These are phyloP conservation scores for Diaporthe australafricana DNA, from an alignment of 2,329 filamentous ascomycete genomes.

Conservation along the genomic window DNA sequence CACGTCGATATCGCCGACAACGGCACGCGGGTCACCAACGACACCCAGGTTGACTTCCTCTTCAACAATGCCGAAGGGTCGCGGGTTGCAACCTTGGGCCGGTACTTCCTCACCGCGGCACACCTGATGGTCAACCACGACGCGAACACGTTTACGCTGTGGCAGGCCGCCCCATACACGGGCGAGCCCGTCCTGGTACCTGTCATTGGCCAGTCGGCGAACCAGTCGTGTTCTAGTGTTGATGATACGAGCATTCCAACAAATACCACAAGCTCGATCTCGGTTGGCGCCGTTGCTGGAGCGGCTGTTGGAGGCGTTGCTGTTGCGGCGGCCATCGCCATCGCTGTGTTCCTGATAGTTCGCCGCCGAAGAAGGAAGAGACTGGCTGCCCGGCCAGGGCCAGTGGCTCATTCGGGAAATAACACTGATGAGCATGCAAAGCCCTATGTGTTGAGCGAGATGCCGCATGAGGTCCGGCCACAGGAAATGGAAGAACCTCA, in stretches of 20 bases:
- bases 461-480: too few species aligned
- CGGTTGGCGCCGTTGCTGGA: too few species aligned
- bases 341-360: too few species aligned
- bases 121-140: slow-evolving; percentile 2
- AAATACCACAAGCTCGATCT: too few species aligned
- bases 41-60: neutral
- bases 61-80: neutral
- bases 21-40: neutral
- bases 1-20: neutral
- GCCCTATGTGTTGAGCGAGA: too few species aligned
- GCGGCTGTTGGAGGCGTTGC: too few species aligned
- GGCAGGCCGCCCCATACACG: neutral
- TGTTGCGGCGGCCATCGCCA: too few species aligned
- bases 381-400: too few species aligned
- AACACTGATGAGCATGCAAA: too few species aligned
- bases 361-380: too few species aligned
- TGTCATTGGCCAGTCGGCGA: neutral
- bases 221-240: neutral
- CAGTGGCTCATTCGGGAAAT: too few species aligned
- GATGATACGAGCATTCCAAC: neutral
- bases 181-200: neutral
- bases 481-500: neutral
- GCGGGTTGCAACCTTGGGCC: neutral
- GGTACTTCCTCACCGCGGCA: slow-evolving; percentile 12
- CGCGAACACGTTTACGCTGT: neutral